Conservation (phyloP, 495 filamentous ascomycete genomes). For the Lineolata rhizophorae region DNA sequence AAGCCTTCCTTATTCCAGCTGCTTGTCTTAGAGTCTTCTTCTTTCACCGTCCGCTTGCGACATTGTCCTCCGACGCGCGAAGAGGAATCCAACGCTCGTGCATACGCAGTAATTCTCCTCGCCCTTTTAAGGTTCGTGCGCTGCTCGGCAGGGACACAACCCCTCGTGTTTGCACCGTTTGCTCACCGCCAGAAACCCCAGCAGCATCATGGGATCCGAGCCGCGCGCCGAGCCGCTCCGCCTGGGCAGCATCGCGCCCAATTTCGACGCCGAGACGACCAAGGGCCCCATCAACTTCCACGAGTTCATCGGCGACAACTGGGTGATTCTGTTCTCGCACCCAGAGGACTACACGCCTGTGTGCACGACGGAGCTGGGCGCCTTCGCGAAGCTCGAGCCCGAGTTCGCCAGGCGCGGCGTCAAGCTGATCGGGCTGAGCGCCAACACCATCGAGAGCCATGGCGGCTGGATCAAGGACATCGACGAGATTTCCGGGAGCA, state of each 20-base stretch:
- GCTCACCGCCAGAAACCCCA: no score
- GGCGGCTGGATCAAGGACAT: conserved; percentile 84
- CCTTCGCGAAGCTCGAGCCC: conserved; percentile 87
- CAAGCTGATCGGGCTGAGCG: conserved; percentile 86
- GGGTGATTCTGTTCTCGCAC: conserved; percentile 95
- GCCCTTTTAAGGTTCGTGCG: no score
- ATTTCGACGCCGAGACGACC: conserved; percentile 88
- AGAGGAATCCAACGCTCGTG: no score
- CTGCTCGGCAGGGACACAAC: no score
- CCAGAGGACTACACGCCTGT: conserved; percentile 66
- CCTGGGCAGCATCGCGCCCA: conserved; percentile 71
- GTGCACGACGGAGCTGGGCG: conserved; percentile 96
- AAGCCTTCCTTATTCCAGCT: no score
- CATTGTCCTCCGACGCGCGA: no score
- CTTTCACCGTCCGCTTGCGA: no score
- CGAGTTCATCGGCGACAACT: conserved; percentile 82
- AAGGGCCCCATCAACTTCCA: conserved; percentile 89
- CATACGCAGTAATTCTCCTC: no score
- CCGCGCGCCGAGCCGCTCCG: conserved; percentile 33
- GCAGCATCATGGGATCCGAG: conserved; percentile 12
- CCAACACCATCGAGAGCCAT: conserved; percentile 48
- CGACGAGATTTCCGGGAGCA: conserved; percentile 66
- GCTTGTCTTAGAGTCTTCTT: no score
- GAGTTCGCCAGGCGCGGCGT: conserved; percentile 88
- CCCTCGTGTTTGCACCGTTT: no score